Evolutionary conservation across 257 asterid genomes (phyloP), one percentile per base, ranked within the genome.

Genomic region (Nicotiana obtusifolia): DNA sequence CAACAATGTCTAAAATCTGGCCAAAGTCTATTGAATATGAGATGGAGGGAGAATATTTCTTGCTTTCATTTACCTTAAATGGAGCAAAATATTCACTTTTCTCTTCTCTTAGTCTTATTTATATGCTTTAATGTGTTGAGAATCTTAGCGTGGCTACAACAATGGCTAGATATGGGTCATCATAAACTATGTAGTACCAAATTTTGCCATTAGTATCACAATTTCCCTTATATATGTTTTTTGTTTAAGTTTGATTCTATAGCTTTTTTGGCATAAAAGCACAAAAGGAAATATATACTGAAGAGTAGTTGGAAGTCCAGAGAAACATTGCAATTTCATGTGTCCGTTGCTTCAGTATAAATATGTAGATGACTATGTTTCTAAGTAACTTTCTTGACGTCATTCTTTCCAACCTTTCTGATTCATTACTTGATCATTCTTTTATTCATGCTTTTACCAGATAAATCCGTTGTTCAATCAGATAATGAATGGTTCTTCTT

Each of bases 401-500:
- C 35, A 14, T 65, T 9, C 13, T n/a, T 75, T 49, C 16, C 41
- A 1, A 24, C 7, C 62, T 75, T 9, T 75, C 44, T 24, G 61
- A 49, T 49, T 56, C 52, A 59, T 26, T 15, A 41, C 83, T 35
- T 90, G 73, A 66, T 81, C 78, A 66, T 60, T 79, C 62, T 57
- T 68, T 71, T 15, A 28, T 83, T 82, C 66, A 24, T 82, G 62
- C 81, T 82, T 82, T 71, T 71, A 81, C 30, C 91, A 95, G 98
- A 83, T 24, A 89, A 85, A 77, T 84, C 97, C 3, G 76, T 89
- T 22, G 86, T 95, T 76, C 89, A 81, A 61, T 95, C 99, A 1
- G 97, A 92, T 31, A 89, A 84, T 17, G 99, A 95, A 68, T 95
- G 99, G 99, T 95, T 94, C 81, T 95, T 94, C 90, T 94, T 94